Evolutionary conservation across 768 basidiomycete genomes (phyloP), one percentile per base, ranked within the genome.

Genomic region (Pleurotus salmoneostramineus): DNA sequence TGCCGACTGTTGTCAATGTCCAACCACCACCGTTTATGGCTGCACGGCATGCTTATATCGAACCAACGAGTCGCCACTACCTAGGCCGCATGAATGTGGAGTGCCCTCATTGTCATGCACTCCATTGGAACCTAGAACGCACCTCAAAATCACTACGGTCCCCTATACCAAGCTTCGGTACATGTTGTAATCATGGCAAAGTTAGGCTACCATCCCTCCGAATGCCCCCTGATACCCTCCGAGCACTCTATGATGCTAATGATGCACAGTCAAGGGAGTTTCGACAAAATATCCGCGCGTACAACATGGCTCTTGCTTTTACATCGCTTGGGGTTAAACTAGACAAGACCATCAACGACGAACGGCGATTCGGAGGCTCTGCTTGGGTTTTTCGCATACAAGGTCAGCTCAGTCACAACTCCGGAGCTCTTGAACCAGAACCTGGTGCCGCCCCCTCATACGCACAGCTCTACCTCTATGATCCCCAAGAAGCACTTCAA

Each of bases 391-490:
- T 69, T 52, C 42, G 50, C 2, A 66, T 74, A 32, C 69, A 70
- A 56, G 71, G 70, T 0, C 47, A 64, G 15, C 67, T 76, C 0
- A 66, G 66, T 51, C 74, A 78, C 63, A 63, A 62, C 0, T 62
- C 68, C 31, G 71, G 70, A 6, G 69, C 75, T 48, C 63, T 79
- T 0, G 46, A 61, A 11, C 68, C 76, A 45, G 27, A 49, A 3
- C 56, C 59, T 12, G 70, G 62, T 8, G 37, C 56, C 0, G 67
- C 73, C 0, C 15, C 40, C 0, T n/a, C n/a, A n/a, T 77, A 69
- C 67, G 69, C 74, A 4, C 74, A 79, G 57, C 66, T 77, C 0
- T 76, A 76, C 49, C 66, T 79, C 2, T 71, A 74, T 66, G 74
- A 79, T 64, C 67, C 74, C 7, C 3, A 47, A 2, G 60, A 58